Conservation (phyloP, 2,329 filamentous ascomycete genomes). For the Amphichorda felina region DNA sequence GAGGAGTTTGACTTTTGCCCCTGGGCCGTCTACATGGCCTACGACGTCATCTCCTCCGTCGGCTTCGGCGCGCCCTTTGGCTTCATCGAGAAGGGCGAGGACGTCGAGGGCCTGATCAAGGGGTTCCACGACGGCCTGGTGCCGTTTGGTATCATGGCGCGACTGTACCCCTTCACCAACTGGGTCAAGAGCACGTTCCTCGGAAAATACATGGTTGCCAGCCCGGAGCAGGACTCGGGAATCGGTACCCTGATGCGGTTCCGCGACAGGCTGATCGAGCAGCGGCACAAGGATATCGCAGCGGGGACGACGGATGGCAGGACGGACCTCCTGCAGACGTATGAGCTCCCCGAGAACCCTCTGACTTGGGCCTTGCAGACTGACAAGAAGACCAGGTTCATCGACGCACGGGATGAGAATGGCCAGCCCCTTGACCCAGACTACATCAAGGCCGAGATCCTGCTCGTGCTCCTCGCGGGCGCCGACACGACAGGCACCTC, state of each 20-base stretch:
- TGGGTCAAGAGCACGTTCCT: slow-evolving; percentile 41
- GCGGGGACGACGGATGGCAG: slow-evolving; percentile 26
- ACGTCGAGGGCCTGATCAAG: slow-evolving; percentile 40
- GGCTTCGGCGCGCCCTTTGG: slow-evolving; percentile 44
- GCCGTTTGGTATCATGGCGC: slow-evolving; percentile 36
- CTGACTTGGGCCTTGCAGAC: too few relatives aligned
- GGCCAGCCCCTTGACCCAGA: slow-evolving; percentile 33
- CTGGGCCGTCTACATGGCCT: slow-evolving; percentile 44
- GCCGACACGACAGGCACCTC: slow-evolving; percentile 39
- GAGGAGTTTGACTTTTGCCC: slow-evolving; percentile 39
- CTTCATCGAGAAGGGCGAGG: slow-evolving; percentile 37
- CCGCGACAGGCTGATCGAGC: slow-evolving; percentile 37
- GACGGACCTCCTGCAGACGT: slow-evolving; percentile 38
- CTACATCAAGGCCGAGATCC: slow-evolving; percentile 39
- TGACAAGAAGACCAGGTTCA: slow-evolving; percentile 25
- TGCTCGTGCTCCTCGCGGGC: slow-evolving; percentile 37
- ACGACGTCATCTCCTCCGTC: slow-evolving; percentile 44
- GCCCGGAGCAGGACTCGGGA: slow-evolving; percentile 37
- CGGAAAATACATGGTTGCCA: slow-evolving; percentile 35
- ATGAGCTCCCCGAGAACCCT: not conserved
- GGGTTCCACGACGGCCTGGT: slow-evolving; percentile 40
- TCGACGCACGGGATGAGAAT: slow-evolving; percentile 29
- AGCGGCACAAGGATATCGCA: slow-evolving; percentile 34
- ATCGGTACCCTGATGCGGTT: slow-evolving; percentile 46
- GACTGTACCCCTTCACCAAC: slow-evolving; percentile 40